Evolutionary conservation across 768 basidiomycete genomes (phyloP).

Genomic region (Amanita muscaria): DNA sequence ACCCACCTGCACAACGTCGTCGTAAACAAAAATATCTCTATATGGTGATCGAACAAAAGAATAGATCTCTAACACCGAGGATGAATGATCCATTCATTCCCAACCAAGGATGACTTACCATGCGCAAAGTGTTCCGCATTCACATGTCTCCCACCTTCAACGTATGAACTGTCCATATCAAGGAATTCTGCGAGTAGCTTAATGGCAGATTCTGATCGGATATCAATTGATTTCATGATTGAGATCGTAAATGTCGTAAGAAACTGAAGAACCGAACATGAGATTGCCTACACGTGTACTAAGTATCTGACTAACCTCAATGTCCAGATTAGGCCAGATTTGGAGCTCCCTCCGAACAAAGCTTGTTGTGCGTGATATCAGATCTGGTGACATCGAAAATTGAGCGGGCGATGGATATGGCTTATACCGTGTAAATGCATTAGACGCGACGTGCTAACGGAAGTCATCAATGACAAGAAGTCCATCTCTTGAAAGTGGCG

Average conservation of each 20-base stretch:
- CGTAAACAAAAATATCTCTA: constrained; percentile 76
- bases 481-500: constrained; percentile 15
- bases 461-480: constrained; percentile 3
- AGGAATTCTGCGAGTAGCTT: constrained; percentile 82
- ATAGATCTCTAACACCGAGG: constrained; percentile 60
- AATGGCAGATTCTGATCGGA: constrained; percentile 83
- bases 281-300: constrained; percentile 1
- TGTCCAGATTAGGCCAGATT: constrained; percentile 85
- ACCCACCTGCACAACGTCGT: constrained; percentile 69
- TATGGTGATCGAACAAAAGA: constrained; percentile 84
- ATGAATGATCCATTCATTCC: neutral
- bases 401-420: constrained; percentile 85
- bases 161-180: constrained; percentile 60
- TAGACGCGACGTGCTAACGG: constrained; percentile 81
- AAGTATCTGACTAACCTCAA: constrained; percentile 46
- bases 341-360: constrained; percentile 82
- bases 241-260: constrained; percentile 83
- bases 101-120: constrained; percentile 40
- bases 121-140: constrained; percentile 94
- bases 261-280: constrained; percentile 44
- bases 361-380: constrained; percentile 64
- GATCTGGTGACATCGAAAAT: constrained; percentile 67
- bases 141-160: constrained; percentile 44
- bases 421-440: constrained; percentile 76
- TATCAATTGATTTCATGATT: constrained; percentile 87